Evolutionary conservation across 371 early-diverging fungal genomes (phyloP).

Genomic region (Mortierella sp.): DNA sequence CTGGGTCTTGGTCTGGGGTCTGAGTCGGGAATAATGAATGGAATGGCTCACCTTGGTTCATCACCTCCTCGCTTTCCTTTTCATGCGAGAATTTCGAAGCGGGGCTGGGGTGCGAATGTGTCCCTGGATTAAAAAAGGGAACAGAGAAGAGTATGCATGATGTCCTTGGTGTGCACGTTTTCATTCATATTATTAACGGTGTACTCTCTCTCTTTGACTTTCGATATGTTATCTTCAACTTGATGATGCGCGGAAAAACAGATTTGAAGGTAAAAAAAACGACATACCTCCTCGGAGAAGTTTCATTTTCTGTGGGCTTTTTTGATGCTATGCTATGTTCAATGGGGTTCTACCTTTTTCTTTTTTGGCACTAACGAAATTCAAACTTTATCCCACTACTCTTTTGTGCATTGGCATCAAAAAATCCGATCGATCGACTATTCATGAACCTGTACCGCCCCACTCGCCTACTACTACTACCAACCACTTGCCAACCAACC

Average conservation of each 20-base stretch:
- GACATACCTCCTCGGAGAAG: slow-evolving; percentile 36
- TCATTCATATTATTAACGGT: neutral
- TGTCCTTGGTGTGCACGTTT: neutral
- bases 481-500: neutral
- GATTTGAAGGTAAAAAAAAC: slow-evolving; percentile 63
- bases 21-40: slow-evolving; percentile 8
- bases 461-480: neutral
- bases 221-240: slow-evolving; percentile 11
- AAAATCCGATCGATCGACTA: slow-evolving; percentile 6
- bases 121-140: neutral
- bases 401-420: neutral
- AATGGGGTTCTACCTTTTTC: neutral
- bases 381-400: neutral
- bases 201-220: neutral
- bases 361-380: neutral
- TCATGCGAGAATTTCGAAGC: neutral
- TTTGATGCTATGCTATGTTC: neutral
- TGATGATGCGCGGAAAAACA: slow-evolving; percentile 26
- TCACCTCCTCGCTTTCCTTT: neutral
- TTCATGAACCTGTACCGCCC: neutral
- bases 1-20: slow-evolving; percentile 14
- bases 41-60: neutral
- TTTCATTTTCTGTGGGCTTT: slow-evolving; percentile 21
- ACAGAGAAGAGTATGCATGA: neutral
- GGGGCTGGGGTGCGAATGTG: neutral